phyloP scores from a whole-genome alignment of 331 rosid species.

The Rosa hybrid region DNA sequence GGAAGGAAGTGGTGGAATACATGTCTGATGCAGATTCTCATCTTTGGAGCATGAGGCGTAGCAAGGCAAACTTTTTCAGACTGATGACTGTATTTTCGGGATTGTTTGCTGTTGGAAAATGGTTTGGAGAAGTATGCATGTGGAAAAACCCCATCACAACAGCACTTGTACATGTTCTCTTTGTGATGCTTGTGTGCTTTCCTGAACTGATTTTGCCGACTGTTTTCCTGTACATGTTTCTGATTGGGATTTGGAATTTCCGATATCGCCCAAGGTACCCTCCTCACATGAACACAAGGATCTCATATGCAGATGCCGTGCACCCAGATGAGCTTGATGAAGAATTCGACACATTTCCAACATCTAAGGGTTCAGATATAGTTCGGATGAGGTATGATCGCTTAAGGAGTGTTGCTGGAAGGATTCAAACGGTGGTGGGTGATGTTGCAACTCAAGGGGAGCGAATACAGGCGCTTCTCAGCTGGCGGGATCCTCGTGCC shows the following conservation, averaged over 20 bases:
- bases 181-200: constrained; percentile 75
- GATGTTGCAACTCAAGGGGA: constrained; percentile 93
- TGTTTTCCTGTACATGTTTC: constrained; percentile 69
- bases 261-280: constrained; percentile 71
- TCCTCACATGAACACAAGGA: constrained; percentile 82
- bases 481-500: constrained; percentile 97
- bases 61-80: constrained; percentile 93
- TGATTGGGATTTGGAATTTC: constrained; percentile 85
- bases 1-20: constrained; percentile 85
- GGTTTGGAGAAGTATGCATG: constrained; percentile 81
- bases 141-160: constrained; percentile 81
- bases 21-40: constrained; percentile 86
- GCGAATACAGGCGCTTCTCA: constrained; percentile 80
- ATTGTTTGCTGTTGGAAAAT: constrained; percentile 53
- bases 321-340: constrained; percentile 79
- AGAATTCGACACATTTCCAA: constrained; percentile 85
- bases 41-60: constrained; percentile 95
- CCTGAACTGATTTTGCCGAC: constrained; percentile 90
- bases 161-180: constrained; percentile 74
- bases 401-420: constrained; percentile 75
- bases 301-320: constrained; percentile 71
- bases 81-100: constrained; percentile 74
- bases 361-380: constrained; percentile 47
- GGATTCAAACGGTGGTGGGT: constrained; percentile 86
- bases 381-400: constrained; percentile 80